phyloP scores from a whole-genome alignment of 2,329 filamentous ascomycete genomes.

The Paecilomyces variotii region DNA sequence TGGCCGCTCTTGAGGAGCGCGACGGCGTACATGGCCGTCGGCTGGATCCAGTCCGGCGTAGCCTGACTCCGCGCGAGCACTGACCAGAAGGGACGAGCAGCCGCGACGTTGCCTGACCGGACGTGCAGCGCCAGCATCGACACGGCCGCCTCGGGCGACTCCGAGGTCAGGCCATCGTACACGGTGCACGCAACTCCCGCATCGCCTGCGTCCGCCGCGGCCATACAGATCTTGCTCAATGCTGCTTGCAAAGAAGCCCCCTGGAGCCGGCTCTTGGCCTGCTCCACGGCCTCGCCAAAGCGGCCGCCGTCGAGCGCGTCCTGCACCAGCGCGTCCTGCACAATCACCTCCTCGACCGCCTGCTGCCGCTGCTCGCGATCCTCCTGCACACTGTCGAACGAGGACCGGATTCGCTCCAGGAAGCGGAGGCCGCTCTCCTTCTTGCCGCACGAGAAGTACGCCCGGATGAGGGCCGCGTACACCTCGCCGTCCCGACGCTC shows the following conservation, averaged over 20 bases:
- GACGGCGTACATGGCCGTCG: conserved; percentile 82
- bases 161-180: conserved; percentile 51
- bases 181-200: conserved; percentile 59
- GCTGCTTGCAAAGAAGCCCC: conserved; percentile 51
- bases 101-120: conserved; percentile 68
- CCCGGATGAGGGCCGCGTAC: conserved; percentile 85
- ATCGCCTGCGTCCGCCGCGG: conserved; percentile 73
- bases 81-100: conserved; percentile 74
- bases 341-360: conserved; percentile 62
- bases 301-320: conserved; percentile 64
- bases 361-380: conserved; percentile 50
- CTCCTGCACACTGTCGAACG: conserved; percentile 39
- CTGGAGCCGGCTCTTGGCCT: conserved; percentile 57
- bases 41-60: conserved; percentile 66
- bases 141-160: conserved; percentile 53
- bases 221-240: conserved; percentile 64
- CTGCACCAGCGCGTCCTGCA: conserved; percentile 69
- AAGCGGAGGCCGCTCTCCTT: conserved; percentile 77
- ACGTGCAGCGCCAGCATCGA: conserved; percentile 82
- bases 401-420: conserved; percentile 65
- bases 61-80: conserved; percentile 54
- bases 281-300: conserved; percentile 64
- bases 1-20: conserved; percentile 80
- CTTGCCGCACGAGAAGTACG: conserved; percentile 76
- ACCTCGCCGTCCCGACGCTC: conserved; percentile 73